Evolutionary conservation across 2,329 filamentous ascomycete species (phyloP).

Genomic region (Verticillium isaacii): DNA sequence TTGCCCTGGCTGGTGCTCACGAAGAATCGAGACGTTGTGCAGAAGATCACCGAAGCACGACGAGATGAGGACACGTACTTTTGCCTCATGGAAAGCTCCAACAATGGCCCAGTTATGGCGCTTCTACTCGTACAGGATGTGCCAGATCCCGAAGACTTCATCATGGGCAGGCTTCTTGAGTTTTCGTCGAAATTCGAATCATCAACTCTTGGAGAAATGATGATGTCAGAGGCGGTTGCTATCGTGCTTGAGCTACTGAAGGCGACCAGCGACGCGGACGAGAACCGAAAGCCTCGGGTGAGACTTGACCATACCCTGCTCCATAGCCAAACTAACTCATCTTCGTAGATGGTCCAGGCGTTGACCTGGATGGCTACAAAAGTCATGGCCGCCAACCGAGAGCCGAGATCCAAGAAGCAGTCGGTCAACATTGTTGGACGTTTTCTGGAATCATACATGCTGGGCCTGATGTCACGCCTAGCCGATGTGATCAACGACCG

Average conservation of each 20-base stretch:
- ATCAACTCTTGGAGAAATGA: slow-evolving; percentile 60
- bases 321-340: not conserved
- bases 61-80: slow-evolving; percentile 60
- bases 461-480: slow-evolving; percentile 82
- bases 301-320: slow-evolving; percentile 19
- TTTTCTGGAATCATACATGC: slow-evolving; percentile 78
- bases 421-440: slow-evolving; percentile 57
- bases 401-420: slow-evolving; percentile 43
- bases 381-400: slow-evolving; percentile 32
- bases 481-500: slow-evolving; percentile 73
- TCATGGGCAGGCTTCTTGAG: slow-evolving; percentile 63
- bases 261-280: slow-evolving; percentile 64
- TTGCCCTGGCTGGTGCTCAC: slow-evolving; percentile 82
- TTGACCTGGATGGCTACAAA: slow-evolving; percentile 40
- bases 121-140: slow-evolving; percentile 54
- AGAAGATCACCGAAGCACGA: slow-evolving; percentile 74
- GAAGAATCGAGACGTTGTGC: slow-evolving; percentile 71
- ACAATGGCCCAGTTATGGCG: slow-evolving; percentile 54
- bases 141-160: slow-evolving; percentile 55
- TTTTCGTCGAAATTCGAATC: slow-evolving; percentile 67
- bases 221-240: slow-evolving; percentile 69
- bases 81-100: slow-evolving; percentile 49
- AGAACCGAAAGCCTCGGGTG: slow-evolving; percentile 52
- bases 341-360: slow-evolving; percentile 38
- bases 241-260: slow-evolving; percentile 81